A percentile compares a stretch with the other conserved stretches of the same genome.
phyloP scores from a whole-genome alignment of 106 monocot genomes.

The Acanthochlamys bracteata region DNA sequence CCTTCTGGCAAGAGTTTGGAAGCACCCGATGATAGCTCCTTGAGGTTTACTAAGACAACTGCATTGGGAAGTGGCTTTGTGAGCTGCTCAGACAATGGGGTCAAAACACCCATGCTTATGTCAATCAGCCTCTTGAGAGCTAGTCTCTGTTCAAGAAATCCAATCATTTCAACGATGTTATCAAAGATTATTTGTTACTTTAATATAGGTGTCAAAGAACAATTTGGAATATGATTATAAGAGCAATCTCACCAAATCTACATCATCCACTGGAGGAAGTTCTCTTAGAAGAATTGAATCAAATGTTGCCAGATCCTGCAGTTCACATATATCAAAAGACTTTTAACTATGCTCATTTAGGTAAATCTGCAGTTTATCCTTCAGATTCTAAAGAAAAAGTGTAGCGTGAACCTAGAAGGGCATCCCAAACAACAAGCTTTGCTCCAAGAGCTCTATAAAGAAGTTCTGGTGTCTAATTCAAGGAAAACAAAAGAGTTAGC shows the following conservation, averaged over 20 bases:
- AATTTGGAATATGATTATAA: neutral
- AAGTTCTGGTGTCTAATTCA: constrained; percentile 78
- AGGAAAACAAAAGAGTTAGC: constrained; percentile 7
- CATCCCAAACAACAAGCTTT: constrained; percentile 97
- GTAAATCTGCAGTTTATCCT: neutral
- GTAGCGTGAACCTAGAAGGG: constrained; percentile 79
- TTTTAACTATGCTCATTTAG: neutral
- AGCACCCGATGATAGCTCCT: constrained; percentile 77
- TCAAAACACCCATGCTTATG: constrained; percentile 89
- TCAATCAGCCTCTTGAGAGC: constrained; percentile 94
- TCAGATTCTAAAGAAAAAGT: neutral
- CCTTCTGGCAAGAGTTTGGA: constrained; percentile 92
- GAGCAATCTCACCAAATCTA: constrained; percentile 56
- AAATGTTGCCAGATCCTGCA: constrained; percentile 96
- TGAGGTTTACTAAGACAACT: constrained; percentile 75
- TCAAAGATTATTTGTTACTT: neutral
- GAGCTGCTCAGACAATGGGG: constrained; percentile 89
- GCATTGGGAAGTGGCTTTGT: constrained; percentile 97
- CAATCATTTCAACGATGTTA: neutral
- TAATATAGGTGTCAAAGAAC: neutral
- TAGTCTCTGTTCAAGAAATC: constrained; percentile 57
- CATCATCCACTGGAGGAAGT: constrained; percentile 80
- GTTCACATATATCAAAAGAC: neutral
- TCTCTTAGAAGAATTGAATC: constrained; percentile 91
- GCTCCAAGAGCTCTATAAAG: constrained; percentile 85